Conservation (phyloP, 2,329 filamentous ascomycete species). For the Botryotinia calthae region DNA sequence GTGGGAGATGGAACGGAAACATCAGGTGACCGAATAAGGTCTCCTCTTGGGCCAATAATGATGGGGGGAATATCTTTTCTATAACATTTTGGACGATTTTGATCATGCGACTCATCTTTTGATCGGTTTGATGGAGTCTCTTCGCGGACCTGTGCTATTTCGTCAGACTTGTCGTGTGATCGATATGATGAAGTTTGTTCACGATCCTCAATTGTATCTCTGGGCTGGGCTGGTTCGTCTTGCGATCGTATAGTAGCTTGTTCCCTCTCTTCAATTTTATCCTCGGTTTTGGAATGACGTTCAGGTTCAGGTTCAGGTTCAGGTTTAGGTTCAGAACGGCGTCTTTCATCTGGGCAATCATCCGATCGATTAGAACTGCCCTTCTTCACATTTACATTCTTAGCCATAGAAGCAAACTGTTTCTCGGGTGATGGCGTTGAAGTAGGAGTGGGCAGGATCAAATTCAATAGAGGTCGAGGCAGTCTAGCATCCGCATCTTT, state of each 20-base stretch:
- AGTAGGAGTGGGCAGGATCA: slow-evolving; percentile 59
- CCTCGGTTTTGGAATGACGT: background rate
- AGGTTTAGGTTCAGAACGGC: background rate
- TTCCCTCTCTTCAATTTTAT: background rate
- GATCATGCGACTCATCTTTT: slow-evolving; percentile 3
- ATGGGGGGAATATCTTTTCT: slow-evolving; percentile 39
- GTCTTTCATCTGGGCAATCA: slow-evolving; percentile 10
- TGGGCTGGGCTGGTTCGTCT: background rate
- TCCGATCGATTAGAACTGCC: slow-evolving; percentile 20
- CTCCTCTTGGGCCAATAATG: slow-evolving; percentile 43
- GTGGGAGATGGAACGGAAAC: slow-evolving; percentile 37
- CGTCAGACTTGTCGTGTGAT: background rate
- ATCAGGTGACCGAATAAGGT: slow-evolving; percentile 38
- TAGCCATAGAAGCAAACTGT: slow-evolving; percentile 32
- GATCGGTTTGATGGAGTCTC: background rate
- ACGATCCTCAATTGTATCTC: background rate
- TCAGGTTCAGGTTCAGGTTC: background rate
- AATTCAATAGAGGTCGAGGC: slow-evolving; percentile 54
- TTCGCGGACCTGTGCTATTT: background rate
- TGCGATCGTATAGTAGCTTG: background rate
- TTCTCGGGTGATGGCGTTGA: slow-evolving; percentile 51
- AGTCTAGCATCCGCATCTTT: slow-evolving; percentile 32
- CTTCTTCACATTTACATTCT: slow-evolving; percentile 19
- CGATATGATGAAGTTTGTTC: background rate
- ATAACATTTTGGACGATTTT: slow-evolving; percentile 27